Conservation (phyloP, 2,329 filamentous ascomycete genomes). For the Diaporthe sp. region DNA sequence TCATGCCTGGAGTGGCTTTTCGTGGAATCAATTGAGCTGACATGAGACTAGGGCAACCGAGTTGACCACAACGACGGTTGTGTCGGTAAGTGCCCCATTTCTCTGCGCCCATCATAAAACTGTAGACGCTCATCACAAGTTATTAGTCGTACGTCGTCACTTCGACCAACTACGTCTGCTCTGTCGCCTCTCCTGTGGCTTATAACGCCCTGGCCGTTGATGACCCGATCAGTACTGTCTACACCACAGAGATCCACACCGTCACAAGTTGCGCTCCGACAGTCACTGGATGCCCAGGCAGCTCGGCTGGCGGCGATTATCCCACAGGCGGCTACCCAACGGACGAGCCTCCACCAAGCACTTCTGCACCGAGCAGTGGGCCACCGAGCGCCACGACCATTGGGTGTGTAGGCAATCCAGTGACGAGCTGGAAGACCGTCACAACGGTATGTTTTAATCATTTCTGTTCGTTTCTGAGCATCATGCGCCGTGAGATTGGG, state of each 20-base stretch:
- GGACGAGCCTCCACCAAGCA: neutral
- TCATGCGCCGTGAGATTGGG: too few species aligned
- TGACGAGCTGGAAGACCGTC: constrained; percentile 25
- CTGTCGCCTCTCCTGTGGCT: constrained; percentile 11
- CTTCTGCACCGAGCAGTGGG: neutral
- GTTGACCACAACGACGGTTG: constrained; percentile 12
- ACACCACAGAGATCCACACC: neutral
- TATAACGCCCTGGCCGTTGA: neutral
- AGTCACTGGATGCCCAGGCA: constrained; percentile 9
- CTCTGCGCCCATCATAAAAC: too few species aligned
- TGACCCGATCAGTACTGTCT: neutral
- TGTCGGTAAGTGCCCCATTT: constrained; percentile 3
- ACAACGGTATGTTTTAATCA: constrained; percentile 8
- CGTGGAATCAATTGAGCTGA: neutral
- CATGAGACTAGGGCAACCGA: constrained; percentile 18
- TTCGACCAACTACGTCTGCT: constrained; percentile 19
- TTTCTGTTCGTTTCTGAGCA: neutral
- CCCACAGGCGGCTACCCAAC: neutral
- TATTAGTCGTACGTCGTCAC: constrained; percentile 16
- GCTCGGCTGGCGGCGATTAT: neutral
- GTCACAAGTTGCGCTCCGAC: constrained; percentile 21
- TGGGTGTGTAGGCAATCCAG: constrained; percentile 11
- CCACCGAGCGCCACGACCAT: constrained; percentile 4
- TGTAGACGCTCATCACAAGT: neutral
- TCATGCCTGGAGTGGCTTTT: neutral